These are phyloP conservation scores for Mycena belliarum DNA, from an alignment of 768 basidiomycete species.

Conservation along the genomic window DNA sequence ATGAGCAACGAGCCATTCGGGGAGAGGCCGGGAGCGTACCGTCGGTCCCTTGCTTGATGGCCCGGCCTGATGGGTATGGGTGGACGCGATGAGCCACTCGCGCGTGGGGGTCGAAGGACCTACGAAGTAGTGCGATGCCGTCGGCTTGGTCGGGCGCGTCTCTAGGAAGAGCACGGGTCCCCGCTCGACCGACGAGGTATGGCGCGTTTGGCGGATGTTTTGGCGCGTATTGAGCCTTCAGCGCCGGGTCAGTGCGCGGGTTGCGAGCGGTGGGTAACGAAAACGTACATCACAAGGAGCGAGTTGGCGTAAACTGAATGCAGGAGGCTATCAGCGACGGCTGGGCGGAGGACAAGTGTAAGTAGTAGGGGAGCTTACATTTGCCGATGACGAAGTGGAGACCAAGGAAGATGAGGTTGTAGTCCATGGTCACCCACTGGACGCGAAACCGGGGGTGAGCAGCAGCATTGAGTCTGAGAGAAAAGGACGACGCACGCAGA, in stretches of 20 bases:
- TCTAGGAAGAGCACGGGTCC: constrained; percentile 11
- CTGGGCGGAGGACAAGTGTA: neutral
- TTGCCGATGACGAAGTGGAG: constrained; percentile 42
- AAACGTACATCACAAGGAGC: constrained; percentile 14
- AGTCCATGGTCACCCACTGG: constrained; percentile 37
- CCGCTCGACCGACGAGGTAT: constrained; percentile 7
- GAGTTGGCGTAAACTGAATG: constrained; percentile 14
- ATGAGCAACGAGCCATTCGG: neutral
- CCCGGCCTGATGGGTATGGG: neutral
- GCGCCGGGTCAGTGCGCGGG: neutral
- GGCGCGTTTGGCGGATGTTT: constrained; percentile 9
- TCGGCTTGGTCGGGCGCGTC: neutral
- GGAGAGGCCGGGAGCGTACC: neutral
- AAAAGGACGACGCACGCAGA: constrained; percentile 30
- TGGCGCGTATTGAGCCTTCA: constrained; percentile 13
- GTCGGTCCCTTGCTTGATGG: neutral
- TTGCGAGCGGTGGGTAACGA: too few species aligned
- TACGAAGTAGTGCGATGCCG: neutral
- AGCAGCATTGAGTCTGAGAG: constrained; percentile 13
- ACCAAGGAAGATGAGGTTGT: constrained; percentile 42
- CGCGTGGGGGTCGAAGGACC: neutral
- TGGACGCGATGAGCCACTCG: neutral
- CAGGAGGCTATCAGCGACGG: too few species aligned
- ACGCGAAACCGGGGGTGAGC: neutral
- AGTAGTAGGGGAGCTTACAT: constrained; percentile 25